Percentiles rank a stretch among this genome's conserved stretches.
Evolutionary conservation across 306 rosid genomes (phyloP).

Genomic region (peach (Prunus persica)): Prunus_persica_NCBIv2 NC_034015.1:14294501-14295000

Average conservation of each 20-base stretch:
- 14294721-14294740: not conserved
- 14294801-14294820: not conserved
- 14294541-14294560: slow-evolving; percentile 87
- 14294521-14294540: slow-evolving; percentile 50
- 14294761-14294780: not conserved
- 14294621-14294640: slow-evolving; percentile 46
- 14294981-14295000: slow-evolving; percentile 47
- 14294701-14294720: slow-evolving; percentile 22
- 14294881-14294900: slow-evolving; percentile 77
- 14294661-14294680: slow-evolving; percentile 88
- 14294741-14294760: not conserved
- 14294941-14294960: slow-evolving; percentile 86
- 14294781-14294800: not conserved
- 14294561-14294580: slow-evolving; percentile 78
- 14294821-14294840: slow-evolving; percentile 18
- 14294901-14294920: slow-evolving; percentile 55
- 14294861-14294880: slow-evolving; percentile 97
- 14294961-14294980: slow-evolving; percentile 67
- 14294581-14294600: slow-evolving; percentile 97
- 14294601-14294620: slow-evolving; percentile 78
- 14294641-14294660: slow-evolving; percentile 64
- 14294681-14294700: slow-evolving; percentile 66
- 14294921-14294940: slow-evolving; percentile 84
- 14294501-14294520: slow-evolving; percentile 1
- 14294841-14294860: slow-evolving; percentile 65